Conservation (phyloP, 139 green algal genomes). For the Chara braunii region DNA sequence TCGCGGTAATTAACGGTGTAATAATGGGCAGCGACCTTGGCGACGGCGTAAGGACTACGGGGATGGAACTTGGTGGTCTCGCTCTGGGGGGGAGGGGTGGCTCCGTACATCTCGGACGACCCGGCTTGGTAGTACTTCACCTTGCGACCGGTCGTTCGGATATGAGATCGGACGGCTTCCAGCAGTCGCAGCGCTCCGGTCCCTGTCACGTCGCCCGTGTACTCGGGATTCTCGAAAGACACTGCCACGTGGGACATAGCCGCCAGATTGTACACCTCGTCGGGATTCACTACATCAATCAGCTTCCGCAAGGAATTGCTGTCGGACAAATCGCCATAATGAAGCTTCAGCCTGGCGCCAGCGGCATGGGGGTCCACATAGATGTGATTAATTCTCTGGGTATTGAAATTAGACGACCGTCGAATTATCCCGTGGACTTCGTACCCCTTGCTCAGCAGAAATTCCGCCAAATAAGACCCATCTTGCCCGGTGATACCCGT, state of each 20-base stretch:
- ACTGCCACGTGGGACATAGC: conserved; percentile 64
- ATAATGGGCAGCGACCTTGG: conserved; percentile 67
- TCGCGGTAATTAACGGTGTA: conserved; percentile 68
- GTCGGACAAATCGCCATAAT: conserved; percentile 62
- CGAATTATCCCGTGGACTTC: conserved; percentile 62
- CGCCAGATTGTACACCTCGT: conserved; percentile 74
- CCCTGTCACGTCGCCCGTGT: conserved; percentile 57
- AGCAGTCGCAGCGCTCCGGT: conserved; percentile 53
- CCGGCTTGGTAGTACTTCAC: conserved; percentile 68
- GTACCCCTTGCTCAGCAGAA: conserved; percentile 64
- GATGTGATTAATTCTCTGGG: conserved; percentile 55
- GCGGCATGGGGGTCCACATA: conserved; percentile 29
- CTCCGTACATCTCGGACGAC: conserved; percentile 68
- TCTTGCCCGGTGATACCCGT: conserved; percentile 65
- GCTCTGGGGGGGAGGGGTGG: conserved; percentile 60
- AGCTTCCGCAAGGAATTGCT: conserved; percentile 37
- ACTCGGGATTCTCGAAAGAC: conserved; percentile 66
- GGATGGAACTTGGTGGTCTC: conserved; percentile 67
- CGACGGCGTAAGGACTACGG: conserved; percentile 65
- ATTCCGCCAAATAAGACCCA: conserved; percentile 60
- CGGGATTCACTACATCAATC: conserved; percentile 43
- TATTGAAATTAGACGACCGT: conserved; percentile 53
- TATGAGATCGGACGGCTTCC: conserved; percentile 54
- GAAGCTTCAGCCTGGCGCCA: conserved; percentile 34
- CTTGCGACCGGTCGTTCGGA: conserved; percentile 25